A percentile compares a stretch with the other conserved stretches of the same genome.
phyloP scores from a whole-genome alignment of 768 basidiomycete genomes.

The Suillus placidus region DNA sequence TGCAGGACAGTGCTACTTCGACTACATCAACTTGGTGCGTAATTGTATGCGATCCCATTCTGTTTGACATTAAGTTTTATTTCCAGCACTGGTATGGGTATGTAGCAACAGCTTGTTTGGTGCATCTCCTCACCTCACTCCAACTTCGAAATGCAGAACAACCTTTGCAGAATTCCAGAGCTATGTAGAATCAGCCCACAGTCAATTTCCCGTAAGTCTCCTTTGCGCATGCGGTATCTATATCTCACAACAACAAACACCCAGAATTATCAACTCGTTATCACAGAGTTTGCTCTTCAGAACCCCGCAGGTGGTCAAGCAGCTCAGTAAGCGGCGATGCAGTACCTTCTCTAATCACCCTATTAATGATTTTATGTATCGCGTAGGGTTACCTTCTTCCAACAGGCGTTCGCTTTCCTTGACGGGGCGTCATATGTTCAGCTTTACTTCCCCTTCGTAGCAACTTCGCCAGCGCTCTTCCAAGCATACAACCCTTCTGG shows the following conservation, averaged over 20 bases:
- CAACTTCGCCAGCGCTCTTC: conserved; percentile 33
- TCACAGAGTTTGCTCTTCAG: conserved; percentile 37
- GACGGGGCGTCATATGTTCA: conserved; percentile 32
- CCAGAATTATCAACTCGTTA: conserved; percentile 28
- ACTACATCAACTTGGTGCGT: conserved; percentile 39
- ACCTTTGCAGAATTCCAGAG: conserved; percentile 33
- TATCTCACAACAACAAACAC: conserved; percentile 12
- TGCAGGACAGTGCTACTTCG: conserved; percentile 36
- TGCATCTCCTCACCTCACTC: background rate
- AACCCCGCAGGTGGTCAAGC: conserved; percentile 34
- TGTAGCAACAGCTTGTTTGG: conserved; percentile 1
- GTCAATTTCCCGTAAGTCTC: conserved; percentile 30
- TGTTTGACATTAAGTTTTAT: background rate
- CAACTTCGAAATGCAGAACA: conserved; percentile 19
- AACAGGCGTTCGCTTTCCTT: conserved; percentile 39
- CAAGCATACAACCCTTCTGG: conserved; percentile 21
- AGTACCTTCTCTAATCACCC: background rate
- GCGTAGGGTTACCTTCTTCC: conserved; percentile 35
- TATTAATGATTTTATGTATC: conserved; percentile 1
- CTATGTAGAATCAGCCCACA: conserved; percentile 29
- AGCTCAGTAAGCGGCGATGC: conserved; percentile 27
- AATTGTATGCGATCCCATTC: background rate
- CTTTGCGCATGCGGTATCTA: too few species aligned
- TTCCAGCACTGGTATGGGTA: conserved; percentile 35
- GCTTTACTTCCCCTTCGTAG: conserved; percentile 42